Conservation (phyloP, 2,329 filamentous ascomycete species). For the Cordyceps fumosorosea region DNA sequence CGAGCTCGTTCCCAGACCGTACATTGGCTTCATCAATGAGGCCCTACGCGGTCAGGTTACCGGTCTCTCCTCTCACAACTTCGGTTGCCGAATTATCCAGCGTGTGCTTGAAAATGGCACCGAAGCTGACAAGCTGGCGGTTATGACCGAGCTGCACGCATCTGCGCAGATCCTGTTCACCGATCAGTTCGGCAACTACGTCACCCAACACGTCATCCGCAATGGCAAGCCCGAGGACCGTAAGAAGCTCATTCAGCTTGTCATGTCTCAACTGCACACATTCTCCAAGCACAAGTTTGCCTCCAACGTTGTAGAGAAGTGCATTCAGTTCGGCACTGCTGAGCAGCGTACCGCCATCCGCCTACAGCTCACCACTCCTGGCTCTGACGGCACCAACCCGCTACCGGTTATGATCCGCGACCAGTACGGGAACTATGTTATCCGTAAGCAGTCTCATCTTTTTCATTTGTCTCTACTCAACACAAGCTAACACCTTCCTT, state of each 20-base stretch:
- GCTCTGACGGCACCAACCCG: conserved; percentile 60
- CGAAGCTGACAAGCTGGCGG: conserved; percentile 60
- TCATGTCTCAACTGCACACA: conserved; percentile 63
- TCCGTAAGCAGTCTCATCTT: conserved; percentile 59
- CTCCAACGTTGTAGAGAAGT: conserved; percentile 95
- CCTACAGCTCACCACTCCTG: conserved; percentile 50
- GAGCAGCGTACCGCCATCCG: conserved; percentile 66
- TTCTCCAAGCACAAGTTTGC: conserved; percentile 95
- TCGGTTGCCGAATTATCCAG: conserved; percentile 90
- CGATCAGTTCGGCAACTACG: conserved; percentile 93
- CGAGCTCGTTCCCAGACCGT: conserved; percentile 65
- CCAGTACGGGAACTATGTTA: conserved; percentile 91
- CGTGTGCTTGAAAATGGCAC: conserved; percentile 80
- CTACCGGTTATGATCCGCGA: conserved; percentile 78
- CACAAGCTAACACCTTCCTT: conserved; percentile 15
- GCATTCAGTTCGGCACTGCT: conserved; percentile 64
- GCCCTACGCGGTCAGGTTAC: conserved; percentile 71
- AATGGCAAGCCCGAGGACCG: conserved; percentile 69
- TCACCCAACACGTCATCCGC: conserved; percentile 84
- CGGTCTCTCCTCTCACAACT: conserved; percentile 68
- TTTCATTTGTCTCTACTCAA: conserved; percentile 21
- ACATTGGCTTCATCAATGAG: conserved; percentile 80
- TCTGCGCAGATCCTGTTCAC: conserved; percentile 67
- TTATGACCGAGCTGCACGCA: conserved; percentile 73
- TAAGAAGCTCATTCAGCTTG: conserved; percentile 63